These are phyloP conservation scores for Miscanthus sacchariflorus DNA, from an alignment of 202 grass and related monocot genomes.

Conservation along the genomic window DNA sequence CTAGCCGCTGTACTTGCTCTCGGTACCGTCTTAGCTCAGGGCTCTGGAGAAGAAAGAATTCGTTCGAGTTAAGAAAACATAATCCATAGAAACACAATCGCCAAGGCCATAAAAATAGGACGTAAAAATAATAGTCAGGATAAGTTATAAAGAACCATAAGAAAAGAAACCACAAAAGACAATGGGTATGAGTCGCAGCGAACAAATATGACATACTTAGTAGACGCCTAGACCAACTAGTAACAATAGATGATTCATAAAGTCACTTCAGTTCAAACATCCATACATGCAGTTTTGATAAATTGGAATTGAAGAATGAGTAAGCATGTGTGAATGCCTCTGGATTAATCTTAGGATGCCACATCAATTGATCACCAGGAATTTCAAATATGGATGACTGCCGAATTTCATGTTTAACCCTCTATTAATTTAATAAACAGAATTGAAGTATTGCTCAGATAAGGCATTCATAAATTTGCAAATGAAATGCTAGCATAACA, in stretches of 20 bases:
- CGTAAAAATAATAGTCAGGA: conserved; percentile 8
- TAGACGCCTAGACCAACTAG: conserved; percentile 22
- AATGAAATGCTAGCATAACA: conserved; percentile 28
- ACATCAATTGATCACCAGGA: conserved; percentile 26
- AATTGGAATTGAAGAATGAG: conserved; percentile 27
- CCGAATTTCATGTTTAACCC: conserved; percentile 27
- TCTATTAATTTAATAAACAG: neutral
- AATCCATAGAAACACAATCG: too few relatives aligned
- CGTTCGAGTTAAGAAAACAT: too few relatives aligned
- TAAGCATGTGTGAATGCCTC: neutral
- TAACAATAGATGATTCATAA: neutral
- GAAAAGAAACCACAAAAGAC: conserved; percentile 21
- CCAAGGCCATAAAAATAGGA: neutral
- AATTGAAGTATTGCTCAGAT: conserved; percentile 11
- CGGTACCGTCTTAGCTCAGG: conserved; percentile 57
- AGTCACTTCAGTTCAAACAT: conserved; percentile 28
- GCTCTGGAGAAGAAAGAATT: too few relatives aligned
- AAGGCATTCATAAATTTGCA: conserved; percentile 19
- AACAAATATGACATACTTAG: conserved; percentile 32
- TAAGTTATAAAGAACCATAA: neutral
- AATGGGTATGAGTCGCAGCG: neutral
- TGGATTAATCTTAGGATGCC: conserved; percentile 24
- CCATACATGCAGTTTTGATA: conserved; percentile 8
- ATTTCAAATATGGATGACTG: conserved; percentile 34
- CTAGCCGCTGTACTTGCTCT: conserved; percentile 66